These are phyloP conservation scores for Sequoia sempervirens DNA, from an alignment of 75 land plant species.

Conservation along the genomic window DNA sequence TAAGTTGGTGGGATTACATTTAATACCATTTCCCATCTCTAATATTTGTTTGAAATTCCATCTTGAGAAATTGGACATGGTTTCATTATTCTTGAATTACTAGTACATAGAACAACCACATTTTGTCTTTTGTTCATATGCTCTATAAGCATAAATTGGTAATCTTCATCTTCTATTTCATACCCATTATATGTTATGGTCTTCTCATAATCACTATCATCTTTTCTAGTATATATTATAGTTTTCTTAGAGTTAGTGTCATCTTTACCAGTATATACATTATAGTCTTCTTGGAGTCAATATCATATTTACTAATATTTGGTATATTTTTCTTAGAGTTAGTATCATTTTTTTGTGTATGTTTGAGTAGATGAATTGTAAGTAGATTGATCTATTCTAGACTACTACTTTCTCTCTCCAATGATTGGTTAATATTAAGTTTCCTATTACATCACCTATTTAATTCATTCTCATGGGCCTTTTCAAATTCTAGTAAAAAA, in stretches of 20 bases:
- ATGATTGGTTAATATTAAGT: too few relatives aligned
- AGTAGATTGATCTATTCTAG: too few relatives aligned
- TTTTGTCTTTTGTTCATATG: not conserved
- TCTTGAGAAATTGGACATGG: not conserved
- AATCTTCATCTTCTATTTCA: not conserved
- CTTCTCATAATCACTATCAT: not conserved
- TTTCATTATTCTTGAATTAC: not conserved
- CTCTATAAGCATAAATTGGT: not conserved
- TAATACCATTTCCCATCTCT: slow-evolving; percentile 77
- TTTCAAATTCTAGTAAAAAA: too few relatives aligned
- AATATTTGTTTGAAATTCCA: slow-evolving; percentile 1
- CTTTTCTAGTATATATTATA: not conserved
- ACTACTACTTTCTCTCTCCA: too few relatives aligned
- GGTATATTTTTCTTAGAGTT: not conserved
- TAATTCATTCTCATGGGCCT: too few relatives aligned
- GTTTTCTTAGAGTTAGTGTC: not conserved
- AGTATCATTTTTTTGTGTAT: too few relatives aligned
- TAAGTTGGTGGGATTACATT: slow-evolving; percentile 70
- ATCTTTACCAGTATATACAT: not conserved
- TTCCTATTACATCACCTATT: too few relatives aligned
- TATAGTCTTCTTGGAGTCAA: too few relatives aligned
- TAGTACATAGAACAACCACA: not conserved
- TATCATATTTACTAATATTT: not conserved
- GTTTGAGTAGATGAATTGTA: too few relatives aligned
- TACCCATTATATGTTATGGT: not conserved